Evolutionary conservation across 2,329 filamentous ascomycete species (phyloP).

Genomic region (Penicillium capsulatum): DNA sequence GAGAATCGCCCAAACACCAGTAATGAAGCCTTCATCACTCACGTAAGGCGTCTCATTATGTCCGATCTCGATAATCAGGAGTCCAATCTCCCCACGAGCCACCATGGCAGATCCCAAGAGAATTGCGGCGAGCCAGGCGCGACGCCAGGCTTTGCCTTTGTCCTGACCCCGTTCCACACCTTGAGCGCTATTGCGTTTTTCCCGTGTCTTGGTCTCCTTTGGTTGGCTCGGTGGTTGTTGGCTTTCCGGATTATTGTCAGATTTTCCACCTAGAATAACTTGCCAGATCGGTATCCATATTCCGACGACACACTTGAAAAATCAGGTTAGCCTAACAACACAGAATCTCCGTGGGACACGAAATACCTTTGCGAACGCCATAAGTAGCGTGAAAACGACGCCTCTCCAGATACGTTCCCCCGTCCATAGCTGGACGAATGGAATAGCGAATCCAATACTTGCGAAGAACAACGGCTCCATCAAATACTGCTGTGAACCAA

Average conservation of each 20-base stretch:
- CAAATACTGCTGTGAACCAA: constrained; percentile 32
- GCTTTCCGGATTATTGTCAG: neutral
- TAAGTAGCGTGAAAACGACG: constrained; percentile 28
- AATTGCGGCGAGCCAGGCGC: constrained; percentile 20
- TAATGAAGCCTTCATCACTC: constrained; percentile 15
- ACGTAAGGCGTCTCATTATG: constrained; percentile 28
- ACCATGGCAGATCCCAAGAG: constrained; percentile 34
- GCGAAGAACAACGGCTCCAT: constrained; percentile 34
- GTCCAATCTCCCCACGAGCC: constrained; percentile 32
- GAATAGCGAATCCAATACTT: constrained; percentile 33
- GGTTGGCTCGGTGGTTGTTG: neutral
- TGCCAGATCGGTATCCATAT: constrained; percentile 27
- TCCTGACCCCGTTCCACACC: neutral
- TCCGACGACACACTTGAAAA: constrained; percentile 25
- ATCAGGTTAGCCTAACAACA: constrained; percentile 1
- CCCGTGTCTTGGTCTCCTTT: neutral
- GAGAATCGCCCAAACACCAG: constrained; percentile 32
- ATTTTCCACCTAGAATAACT: neutral
- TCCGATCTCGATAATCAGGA: constrained; percentile 32
- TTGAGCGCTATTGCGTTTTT: neutral
- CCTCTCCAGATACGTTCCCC: constrained; percentile 32
- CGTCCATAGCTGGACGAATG: constrained; percentile 32
- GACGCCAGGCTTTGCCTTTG: constrained; percentile 4
- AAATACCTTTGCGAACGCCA: constrained; percentile 29
- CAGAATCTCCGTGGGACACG: neutral